Conservation (phyloP, 805 yeast species). For the Nakazawaea anatomiae region DNA sequence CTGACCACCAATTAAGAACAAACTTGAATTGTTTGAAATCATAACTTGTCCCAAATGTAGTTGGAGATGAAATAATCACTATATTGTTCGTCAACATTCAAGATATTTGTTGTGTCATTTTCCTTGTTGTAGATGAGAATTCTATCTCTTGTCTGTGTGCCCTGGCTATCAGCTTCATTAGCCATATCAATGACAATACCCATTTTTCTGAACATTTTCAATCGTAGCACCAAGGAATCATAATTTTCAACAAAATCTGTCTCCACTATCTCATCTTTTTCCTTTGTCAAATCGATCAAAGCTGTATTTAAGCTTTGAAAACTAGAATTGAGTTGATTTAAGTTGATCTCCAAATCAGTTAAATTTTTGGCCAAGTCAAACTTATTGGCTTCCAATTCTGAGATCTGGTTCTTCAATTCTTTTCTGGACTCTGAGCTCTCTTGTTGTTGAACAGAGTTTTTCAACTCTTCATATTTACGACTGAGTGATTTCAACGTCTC, state of each 20-base stretch:
- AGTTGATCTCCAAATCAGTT: slow-evolving; percentile 41
- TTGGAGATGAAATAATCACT: slow-evolving; percentile 68
- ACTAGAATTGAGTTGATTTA: slow-evolving; percentile 31
- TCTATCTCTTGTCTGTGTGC: slow-evolving; percentile 22
- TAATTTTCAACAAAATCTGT: slow-evolving; percentile 29
- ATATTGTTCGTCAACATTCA: slow-evolving; percentile 47
- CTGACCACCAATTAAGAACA: too few relatives aligned
- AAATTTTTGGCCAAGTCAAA: slow-evolving; percentile 46
- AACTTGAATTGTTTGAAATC: neutral
- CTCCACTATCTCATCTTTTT: slow-evolving; percentile 24
- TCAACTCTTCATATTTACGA: neutral
- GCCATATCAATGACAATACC: slow-evolving; percentile 32
- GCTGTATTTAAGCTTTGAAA: slow-evolving; percentile 31
- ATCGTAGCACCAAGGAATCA: slow-evolving; percentile 43
- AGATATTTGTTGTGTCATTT: slow-evolving; percentile 39
- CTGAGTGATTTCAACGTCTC: slow-evolving; percentile 13
- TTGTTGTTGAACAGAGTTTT: slow-evolving; percentile 16
- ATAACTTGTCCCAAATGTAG: slow-evolving; percentile 69
- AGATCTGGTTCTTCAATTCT: slow-evolving; percentile 25
- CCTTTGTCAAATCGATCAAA: slow-evolving; percentile 25
- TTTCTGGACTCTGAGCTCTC: slow-evolving; percentile 22
- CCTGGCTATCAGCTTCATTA: neutral
- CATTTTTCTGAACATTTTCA: slow-evolving; percentile 53
- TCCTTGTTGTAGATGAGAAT: slow-evolving; percentile 44
- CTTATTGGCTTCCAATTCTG: slow-evolving; percentile 36